Evolutionary conservation across 371 early-diverging fungal species (phyloP), one percentile per base, ranked within the genome.

Genomic region (Blakeslea trispora): DNA sequence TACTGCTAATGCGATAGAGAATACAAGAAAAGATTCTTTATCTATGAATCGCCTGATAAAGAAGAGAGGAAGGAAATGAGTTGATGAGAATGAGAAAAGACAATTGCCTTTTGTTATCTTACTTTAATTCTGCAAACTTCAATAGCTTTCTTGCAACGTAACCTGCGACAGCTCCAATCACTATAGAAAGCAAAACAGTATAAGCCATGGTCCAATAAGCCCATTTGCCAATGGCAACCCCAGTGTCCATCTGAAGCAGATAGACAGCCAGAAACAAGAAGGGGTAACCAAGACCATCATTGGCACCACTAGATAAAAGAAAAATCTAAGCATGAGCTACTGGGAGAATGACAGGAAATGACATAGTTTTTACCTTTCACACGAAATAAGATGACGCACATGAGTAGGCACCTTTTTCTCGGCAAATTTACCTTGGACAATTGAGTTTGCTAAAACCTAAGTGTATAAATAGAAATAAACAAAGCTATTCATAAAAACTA

Each of bases 351-450:
- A n/a, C 35, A 17, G 59, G 1, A 19, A 11, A 14, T 22, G 21
- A 24, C 31, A 49, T 17, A 19, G 1, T 9, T 19, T 9, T 34
- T 66, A 77, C 75, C 78, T 84, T 66, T 99, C 99, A 13, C 91
- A 91, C 0, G 91, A 82, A 17, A 99, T 70, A 8, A 97, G 69
- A 52, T 92, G 68, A 23, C 97, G 88, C 13, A 98, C 77, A 42
- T 89, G 67, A 10, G 69, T 57, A 0, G 96, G 93, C 10, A 99
- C 91, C 52, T 94, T 83, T 52, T 84, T 83, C 60, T 94, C 94
- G 1, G 99, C 97, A 82, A 96, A 97, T 46, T 86, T 80, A 14
- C 99, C 98, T 63, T 93, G 93, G 9, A 98, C 88, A 18, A 98
- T 90, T 1, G 92, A 89, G 75, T 92, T 94, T 53, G 97, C 91